Base-by-base conservation (phyloP, 495 filamentous ascomycete genomes). In the Penicillium goetzii region DNA sequence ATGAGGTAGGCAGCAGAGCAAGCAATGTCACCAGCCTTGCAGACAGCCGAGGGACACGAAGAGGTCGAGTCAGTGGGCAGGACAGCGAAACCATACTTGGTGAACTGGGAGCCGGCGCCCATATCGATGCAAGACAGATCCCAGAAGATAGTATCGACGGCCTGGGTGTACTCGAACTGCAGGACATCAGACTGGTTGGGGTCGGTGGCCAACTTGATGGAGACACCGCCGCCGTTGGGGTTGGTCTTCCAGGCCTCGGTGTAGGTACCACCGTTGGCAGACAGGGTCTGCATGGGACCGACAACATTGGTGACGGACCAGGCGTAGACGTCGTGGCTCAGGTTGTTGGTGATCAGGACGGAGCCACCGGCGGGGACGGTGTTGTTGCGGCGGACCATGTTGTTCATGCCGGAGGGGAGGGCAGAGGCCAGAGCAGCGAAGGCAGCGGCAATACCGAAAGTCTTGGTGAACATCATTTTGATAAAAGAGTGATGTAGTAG, bases 391-490 rank as follows among this genome's bases (percentile, higher is more conserved):
- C 58, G 59, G 41, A 66, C 64, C 55, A 74, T 33, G 50, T 53
- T 53, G 28, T 28, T 62, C 64, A 65, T 67, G 67, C 60, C 70
- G 33, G 68, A 75, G 67, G 70, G 75, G 33, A 80, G 71, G 49
- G 80, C 80, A 41, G 77, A 68, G 56, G 75, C 62, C 61, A 80
- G 64, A 65, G 75, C 62, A 50, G 75, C 72, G 56, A 80, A 71
- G 63, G 70, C 68, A 66, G 78, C 74, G 53, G 73, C 69, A 56
- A 77, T 56, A 65, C 73, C 70, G 67, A 81, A 58, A 61, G 74
- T 67, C 73, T 80, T 80, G 69, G 72, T 71, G 78, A 82, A 81
- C 69, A 81, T 72, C 78, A 79, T 82, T 70, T 76, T 82, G 62
- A 56, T 40, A 23, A 41, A 41, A 41, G 38, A 41, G 15, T n/a